Evolutionary conservation across 345 rosid species (phyloP).

Genomic region (Toxicodendron radicans): DNA sequence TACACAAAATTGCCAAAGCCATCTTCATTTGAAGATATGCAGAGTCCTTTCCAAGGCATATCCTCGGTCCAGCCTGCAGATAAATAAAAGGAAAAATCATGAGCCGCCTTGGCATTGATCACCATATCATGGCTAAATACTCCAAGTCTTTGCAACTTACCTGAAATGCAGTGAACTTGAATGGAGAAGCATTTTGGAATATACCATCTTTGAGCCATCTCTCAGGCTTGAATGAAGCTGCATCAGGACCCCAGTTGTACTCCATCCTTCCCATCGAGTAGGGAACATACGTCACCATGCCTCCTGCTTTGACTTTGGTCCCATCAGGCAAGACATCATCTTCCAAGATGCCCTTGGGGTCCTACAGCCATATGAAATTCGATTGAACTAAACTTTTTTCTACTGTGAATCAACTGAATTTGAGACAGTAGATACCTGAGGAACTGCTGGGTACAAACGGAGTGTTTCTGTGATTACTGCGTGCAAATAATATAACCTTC

Average conservation of each 20-base stretch:
- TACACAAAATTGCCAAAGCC: conserved; percentile 76
- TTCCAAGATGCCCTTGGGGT: conserved; percentile 79
- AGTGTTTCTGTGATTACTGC: conserved; percentile 89
- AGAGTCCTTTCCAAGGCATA: conserved; percentile 94
- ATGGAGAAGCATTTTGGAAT: conserved; percentile 88
- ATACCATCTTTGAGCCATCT: conserved; percentile 90
- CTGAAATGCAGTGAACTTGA: conserved; percentile 97
- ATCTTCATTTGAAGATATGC: conserved; percentile 97
- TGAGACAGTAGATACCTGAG: conserved; percentile 54
- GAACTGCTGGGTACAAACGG: conserved; percentile 90
- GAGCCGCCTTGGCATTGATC: not conserved
- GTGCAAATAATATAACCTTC: conserved; percentile 73
- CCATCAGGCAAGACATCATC: conserved; percentile 90
- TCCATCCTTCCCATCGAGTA: conserved; percentile 98
- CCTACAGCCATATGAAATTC: conserved; percentile 36
- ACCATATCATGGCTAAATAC: not conserved
- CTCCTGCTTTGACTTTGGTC: conserved; percentile 91
- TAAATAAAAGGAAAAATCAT: conserved; percentile 7
- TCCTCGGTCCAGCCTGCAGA: conserved; percentile 86
- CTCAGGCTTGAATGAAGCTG: conserved; percentile 76
- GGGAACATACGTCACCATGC: conserved; percentile 97
- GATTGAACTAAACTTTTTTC: not conserved
- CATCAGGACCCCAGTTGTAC: conserved; percentile 92
- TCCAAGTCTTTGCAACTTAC: conserved; percentile 30
- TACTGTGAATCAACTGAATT: not conserved